Conservation (phyloP, 768 basidiomycete species). For the Boletus tomentosulus region DNA sequence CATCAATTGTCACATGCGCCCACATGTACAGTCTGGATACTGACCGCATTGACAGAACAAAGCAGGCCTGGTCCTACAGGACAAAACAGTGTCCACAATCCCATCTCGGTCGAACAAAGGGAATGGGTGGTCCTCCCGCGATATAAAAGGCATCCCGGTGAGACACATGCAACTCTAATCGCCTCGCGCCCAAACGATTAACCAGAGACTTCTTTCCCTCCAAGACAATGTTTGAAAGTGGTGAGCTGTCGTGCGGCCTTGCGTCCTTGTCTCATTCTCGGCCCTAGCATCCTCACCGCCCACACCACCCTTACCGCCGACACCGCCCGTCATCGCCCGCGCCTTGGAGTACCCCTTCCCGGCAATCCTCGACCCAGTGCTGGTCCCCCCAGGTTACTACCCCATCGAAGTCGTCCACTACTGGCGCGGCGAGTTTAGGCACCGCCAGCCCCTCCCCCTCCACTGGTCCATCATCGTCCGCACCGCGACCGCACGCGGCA, state of each 20-base stretch:
- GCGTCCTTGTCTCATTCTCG: neutral
- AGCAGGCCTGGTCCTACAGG: neutral
- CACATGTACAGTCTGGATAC: neutral
- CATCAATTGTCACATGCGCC: neutral
- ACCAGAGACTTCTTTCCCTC: neutral
- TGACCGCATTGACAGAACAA: neutral
- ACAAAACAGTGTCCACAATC: neutral
- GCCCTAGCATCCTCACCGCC: neutral
- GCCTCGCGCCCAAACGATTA: neutral
- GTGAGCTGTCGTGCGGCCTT: neutral
- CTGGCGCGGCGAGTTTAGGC: constrained; percentile 21
- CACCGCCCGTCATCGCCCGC: neutral
- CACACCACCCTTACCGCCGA: too few relatives aligned
- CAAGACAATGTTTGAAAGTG: neutral
- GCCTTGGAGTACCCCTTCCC: constrained; percentile 1
- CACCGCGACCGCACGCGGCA: constrained; percentile 13
- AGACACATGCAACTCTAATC: neutral
- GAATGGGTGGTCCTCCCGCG: neutral
- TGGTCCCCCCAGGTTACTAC: constrained; percentile 15
- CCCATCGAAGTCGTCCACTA: constrained; percentile 26
- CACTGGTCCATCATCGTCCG: constrained; percentile 29
- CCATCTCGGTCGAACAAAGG: constrained; percentile 2
- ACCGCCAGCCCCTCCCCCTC: constrained; percentile 13
- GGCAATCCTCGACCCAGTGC: constrained; percentile 12
- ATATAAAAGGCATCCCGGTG: neutral